phyloP scores from a whole-genome alignment of 805 yeast genomes.

The Cyberlindnera sargentensis region DNA sequence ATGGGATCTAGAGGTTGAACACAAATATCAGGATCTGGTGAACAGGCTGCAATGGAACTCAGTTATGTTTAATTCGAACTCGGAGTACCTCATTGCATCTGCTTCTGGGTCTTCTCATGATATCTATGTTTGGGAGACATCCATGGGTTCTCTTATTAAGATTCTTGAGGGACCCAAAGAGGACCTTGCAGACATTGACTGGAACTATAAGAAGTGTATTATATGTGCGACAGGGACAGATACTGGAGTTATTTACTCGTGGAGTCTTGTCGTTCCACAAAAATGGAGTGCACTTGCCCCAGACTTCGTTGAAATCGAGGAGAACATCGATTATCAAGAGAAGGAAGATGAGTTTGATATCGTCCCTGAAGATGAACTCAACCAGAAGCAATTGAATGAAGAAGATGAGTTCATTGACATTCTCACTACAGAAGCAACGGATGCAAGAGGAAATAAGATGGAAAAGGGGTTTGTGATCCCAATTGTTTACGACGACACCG shows the following conservation, averaged over 20 bases:
- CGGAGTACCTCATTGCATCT: constrained; percentile 83
- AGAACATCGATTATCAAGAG: constrained; percentile 82
- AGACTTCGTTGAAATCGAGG: constrained; percentile 91
- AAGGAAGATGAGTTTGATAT: constrained; percentile 89
- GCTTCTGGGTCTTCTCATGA: constrained; percentile 87
- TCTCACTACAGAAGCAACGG: constrained; percentile 50
- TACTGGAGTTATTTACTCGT: constrained; percentile 70
- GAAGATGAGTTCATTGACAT: constrained; percentile 70
- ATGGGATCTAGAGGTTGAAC: constrained; percentile 60
- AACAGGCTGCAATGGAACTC: constrained; percentile 86
- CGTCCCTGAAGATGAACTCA: constrained; percentile 57
- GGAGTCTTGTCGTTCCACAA: constrained; percentile 80
- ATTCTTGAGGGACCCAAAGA: constrained; percentile 88
- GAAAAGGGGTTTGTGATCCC: constrained; percentile 58
- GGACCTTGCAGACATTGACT: constrained; percentile 77
- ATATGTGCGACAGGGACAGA: constrained; percentile 84
- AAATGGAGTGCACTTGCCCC: constrained; percentile 97
- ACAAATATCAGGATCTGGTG: constrained; percentile 84
- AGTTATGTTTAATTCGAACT: constrained; percentile 61
- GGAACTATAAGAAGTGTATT: constrained; percentile 72
- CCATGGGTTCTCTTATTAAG: constrained; percentile 79
- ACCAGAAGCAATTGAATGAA: constrained; percentile 51
- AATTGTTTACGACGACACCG: constrained; percentile 22
- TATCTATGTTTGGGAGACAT: constrained; percentile 88
- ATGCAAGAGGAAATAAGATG: constrained; percentile 66